Base-by-base conservation (phyloP, 2,329 filamentous ascomycete species). In the Epichloe festucae region DNA sequence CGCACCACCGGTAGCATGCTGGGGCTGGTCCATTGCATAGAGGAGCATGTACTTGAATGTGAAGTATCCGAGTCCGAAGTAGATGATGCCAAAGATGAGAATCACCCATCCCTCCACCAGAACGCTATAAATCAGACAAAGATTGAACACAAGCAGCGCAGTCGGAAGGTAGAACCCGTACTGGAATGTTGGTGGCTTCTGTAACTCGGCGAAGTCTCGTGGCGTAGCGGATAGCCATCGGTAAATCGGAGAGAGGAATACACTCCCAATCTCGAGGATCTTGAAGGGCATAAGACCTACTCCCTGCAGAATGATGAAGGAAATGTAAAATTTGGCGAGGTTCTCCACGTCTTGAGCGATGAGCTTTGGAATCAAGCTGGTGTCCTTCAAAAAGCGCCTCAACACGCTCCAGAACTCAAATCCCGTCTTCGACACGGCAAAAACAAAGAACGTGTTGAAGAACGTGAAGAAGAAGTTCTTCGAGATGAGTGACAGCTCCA, bases 391-490 rank as follows among this genome's bases (percentile, higher is more conserved):
- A 10, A 84, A 80, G 46, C 91, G 79, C 50, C 81, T 81, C 46
- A 97, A 74, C 49, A 85, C 78, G 36, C 75, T 73, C 67, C 82
- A 82, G 62, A 95, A 87, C 50, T 84, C 81, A 40, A 85, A 81
- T 69, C 87, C 88, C 4, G 89, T 89, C 50, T 86, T 87, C 45
- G 95, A 87, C 27, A 93, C 78, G 1, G 91, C 94, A 65, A 97
- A 96, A 44, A 97, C 81, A 48, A 97, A 79, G 69, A 98, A 98
- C 52, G 97, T 88, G 69, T 98, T 98, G 79, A 98, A 97, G 69
- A 98, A 98, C 10, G 87, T 90, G 65, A 98, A 98, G 75, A 97
- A 95, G 71, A 97, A 98, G 68, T 97, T 98, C 72, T 98, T 98
- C 50, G 89, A 95, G 57, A 98, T 91, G 44, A 94, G 77, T 0